Evolutionary conservation across 176 grass and related monocot genomes (phyloP).

Genomic region (Tillandsia leiboldiana): DNA sequence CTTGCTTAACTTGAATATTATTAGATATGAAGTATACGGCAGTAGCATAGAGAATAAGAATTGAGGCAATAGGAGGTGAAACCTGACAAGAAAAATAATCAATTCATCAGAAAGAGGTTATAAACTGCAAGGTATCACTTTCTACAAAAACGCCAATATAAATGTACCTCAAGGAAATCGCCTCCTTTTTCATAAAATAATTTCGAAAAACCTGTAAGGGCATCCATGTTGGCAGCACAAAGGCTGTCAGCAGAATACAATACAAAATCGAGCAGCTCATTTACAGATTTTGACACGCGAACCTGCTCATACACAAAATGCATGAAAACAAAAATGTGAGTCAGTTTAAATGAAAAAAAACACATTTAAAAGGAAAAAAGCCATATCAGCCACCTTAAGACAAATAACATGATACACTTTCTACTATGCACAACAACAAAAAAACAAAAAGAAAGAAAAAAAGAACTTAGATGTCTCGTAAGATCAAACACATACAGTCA

Average conservation of each 20-base stretch:
- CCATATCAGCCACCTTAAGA: no score
- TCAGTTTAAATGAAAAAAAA: no score
- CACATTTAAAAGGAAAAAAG: no score
- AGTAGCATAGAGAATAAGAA: conserved; percentile 58
- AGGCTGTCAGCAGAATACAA: conserved; percentile 40
- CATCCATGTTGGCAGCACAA: conserved; percentile 38
- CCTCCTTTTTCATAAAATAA: conserved; percentile 40
- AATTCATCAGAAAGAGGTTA: conserved; percentile 17
- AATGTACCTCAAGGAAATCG: conserved; percentile 53
- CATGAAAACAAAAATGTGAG: not conserved
- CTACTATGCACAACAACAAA: no score
- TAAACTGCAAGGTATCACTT: conserved; percentile 7
- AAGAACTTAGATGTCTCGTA: no score
- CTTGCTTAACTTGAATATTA: conserved; percentile 28
- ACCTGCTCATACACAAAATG: conserved; percentile 31
- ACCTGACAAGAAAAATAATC: conserved; percentile 28
- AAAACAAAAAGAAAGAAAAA: no score
- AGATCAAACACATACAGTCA: no score
- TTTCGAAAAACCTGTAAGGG: conserved; percentile 25
- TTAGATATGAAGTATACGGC: conserved; percentile 34
- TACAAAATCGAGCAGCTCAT: conserved; percentile 47
- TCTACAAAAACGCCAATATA: conserved; percentile 18
- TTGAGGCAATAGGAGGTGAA: conserved; percentile 30
- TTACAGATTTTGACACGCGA: conserved; percentile 20
- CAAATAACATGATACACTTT: no score